Conservation (phyloP, 1,139 yeast species). For the Martiniozyma asiatica region DNA sequence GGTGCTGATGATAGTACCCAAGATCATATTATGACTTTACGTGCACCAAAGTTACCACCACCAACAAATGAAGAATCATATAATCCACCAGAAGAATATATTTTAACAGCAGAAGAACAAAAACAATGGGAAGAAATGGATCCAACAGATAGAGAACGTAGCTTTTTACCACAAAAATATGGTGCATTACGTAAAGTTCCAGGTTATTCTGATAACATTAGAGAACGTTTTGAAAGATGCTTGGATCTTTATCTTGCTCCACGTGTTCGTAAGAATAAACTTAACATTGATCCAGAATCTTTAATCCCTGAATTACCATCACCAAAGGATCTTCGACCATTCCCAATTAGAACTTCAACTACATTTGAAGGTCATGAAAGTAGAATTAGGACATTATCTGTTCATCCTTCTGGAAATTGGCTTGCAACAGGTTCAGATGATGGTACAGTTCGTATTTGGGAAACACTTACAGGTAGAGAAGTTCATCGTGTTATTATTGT, state of each 20-base stretch:
- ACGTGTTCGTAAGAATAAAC: conserved; percentile 81
- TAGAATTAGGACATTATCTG: conserved; percentile 67
- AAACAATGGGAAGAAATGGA: conserved; percentile 62
- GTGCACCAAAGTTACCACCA: conserved; percentile 93
- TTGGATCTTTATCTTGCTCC: conserved; percentile 93
- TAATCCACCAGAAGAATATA: conserved; percentile 94
- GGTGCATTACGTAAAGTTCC: conserved; percentile 83
- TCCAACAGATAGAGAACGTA: conserved; percentile 67
- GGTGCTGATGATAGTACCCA: conserved; percentile 41
- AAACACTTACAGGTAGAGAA: conserved; percentile 88
- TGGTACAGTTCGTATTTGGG: conserved; percentile 95
- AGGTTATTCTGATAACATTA: conserved; percentile 72
- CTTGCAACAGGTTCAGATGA: conserved; percentile 97
- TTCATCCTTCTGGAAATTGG: conserved; percentile 89
- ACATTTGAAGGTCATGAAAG: conserved; percentile 74
- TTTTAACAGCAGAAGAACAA: conserved; percentile 67
- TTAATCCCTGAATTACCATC: conserved; percentile 93
- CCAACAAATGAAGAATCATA: conserved; percentile 96
- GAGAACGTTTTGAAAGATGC: conserved; percentile 91
- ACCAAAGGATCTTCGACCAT: conserved; percentile 94
- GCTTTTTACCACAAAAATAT: conserved; percentile 75
- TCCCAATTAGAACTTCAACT: conserved; percentile 88
- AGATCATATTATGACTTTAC: conserved; percentile 76
- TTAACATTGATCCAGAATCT: conserved; percentile 92
- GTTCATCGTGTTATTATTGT: conserved; percentile 54